A percentile compares a stretch with the other conserved stretches of the same genome.
These are phyloP conservation scores for Pythium aquatile DNA, from an alignment of 352 stramenopile species.

Conservation along the genomic window DNA sequence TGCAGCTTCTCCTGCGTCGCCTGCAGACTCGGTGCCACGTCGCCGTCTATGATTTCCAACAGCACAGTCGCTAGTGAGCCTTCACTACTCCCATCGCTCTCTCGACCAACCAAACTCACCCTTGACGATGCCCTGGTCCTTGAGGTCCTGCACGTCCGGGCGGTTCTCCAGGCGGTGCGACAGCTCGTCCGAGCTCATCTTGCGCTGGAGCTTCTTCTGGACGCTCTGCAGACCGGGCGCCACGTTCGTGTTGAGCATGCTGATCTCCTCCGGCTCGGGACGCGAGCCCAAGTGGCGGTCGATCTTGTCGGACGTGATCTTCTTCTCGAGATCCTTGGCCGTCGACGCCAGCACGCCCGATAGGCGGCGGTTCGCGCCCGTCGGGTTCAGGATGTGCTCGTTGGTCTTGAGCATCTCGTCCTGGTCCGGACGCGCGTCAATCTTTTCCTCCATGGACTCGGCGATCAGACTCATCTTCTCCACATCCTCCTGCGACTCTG, in stretches of 20 bases:
- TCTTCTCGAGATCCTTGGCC: conserved; percentile 48
- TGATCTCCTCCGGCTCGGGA: conserved; percentile 53
- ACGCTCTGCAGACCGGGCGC: conserved; percentile 62
- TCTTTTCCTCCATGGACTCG: conserved; percentile 43
- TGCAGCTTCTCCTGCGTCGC: conserved; percentile 77
- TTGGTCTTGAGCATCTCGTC: conserved; percentile 49
- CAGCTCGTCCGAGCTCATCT: conserved; percentile 76
- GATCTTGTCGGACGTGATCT: conserved; percentile 63
- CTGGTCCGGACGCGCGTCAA: conserved; percentile 44
- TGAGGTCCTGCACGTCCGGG: conserved; percentile 72
- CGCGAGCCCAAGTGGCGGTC: conserved; percentile 59
- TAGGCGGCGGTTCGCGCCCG: conserved; percentile 36
- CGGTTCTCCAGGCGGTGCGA: conserved; percentile 62
- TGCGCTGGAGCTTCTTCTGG: conserved; percentile 70
- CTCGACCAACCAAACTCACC: conserved; percentile 20
- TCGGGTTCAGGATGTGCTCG: conserved; percentile 53
- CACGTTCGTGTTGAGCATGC: conserved; percentile 55
- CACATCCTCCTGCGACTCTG: conserved; percentile 39
- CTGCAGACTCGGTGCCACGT: conserved; percentile 72
- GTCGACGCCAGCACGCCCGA: conserved; percentile 43
- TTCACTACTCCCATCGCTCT: not conserved
- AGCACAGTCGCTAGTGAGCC: not conserved
- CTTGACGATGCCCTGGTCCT: conserved; percentile 66
- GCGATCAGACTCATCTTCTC: conserved; percentile 39
- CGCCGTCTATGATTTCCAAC: conserved; percentile 32